Evolutionary conservation across 139 green algal genomes (phyloP).

Genomic region (Nannochloris sp.): DNA sequence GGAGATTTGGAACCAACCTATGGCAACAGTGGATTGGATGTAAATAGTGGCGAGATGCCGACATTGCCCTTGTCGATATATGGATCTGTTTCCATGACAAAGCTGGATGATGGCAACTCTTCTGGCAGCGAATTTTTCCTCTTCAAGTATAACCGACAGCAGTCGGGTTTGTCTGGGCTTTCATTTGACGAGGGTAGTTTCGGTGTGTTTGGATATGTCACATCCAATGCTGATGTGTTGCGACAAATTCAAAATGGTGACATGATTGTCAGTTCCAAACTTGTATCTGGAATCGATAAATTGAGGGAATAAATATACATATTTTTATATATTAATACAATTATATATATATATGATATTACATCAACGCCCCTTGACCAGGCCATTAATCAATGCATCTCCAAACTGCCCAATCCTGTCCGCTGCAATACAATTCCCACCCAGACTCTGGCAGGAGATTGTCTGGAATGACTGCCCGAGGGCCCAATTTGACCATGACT

Average conservation of each 20-base stretch:
- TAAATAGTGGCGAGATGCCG: constrained; percentile 67
- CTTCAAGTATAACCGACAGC: constrained; percentile 62
- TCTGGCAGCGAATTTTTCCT: constrained; percentile 67
- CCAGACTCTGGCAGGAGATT: constrained; percentile 28
- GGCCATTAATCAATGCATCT: constrained; percentile 8
- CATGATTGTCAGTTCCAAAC: constrained; percentile 35
- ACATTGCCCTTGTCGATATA: constrained; percentile 73
- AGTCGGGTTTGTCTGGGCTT: constrained; percentile 59
- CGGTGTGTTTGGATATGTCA: constrained; percentile 74
- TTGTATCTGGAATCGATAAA: constrained; percentile 52
- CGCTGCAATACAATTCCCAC: constrained; percentile 27
- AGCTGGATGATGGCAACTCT: constrained; percentile 22
- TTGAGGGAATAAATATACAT: constrained; percentile 22
- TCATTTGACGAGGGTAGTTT: constrained; percentile 86
- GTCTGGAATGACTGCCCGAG: constrained; percentile 31
- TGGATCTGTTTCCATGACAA: constrained; percentile 49
- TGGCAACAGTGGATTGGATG: constrained; percentile 52
- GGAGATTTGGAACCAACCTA: constrained; percentile 79
- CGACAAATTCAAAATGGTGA: constrained; percentile 43
- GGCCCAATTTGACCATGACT: constrained; percentile 44
- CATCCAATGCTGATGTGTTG: constrained; percentile 43
- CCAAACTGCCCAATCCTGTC: constrained; percentile 45
- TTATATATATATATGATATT: not conserved
- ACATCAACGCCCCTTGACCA: not conserved
- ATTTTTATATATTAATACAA: not conserved